Conservation (phyloP, 75 land plant species). For the Cryptomeria japonica region DNA sequence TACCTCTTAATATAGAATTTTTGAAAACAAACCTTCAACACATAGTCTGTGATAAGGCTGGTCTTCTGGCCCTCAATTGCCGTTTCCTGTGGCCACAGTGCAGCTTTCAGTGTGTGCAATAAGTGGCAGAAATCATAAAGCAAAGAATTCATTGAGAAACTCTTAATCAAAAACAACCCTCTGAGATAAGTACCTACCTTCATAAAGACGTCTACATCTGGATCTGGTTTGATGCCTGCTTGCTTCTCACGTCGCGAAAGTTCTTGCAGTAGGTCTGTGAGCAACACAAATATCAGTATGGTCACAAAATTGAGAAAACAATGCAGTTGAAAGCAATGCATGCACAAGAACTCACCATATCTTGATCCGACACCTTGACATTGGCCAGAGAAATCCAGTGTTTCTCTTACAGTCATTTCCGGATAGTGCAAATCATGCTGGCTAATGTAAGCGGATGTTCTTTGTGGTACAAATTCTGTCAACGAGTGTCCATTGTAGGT, state of each 20-base stretch:
- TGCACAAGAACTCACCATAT: conserved; percentile 14
- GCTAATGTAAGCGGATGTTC: conserved; percentile 27
- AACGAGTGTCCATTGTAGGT: conserved; percentile 23
- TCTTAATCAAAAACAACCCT: not conserved
- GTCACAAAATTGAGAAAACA: not conserved
- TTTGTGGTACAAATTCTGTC: conserved; percentile 28
- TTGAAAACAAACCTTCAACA: conserved; percentile 20
- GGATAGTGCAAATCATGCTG: conserved; percentile 24
- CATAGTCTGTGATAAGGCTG: conserved; percentile 34
- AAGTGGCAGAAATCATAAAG: not conserved
- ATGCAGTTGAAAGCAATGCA: not conserved
- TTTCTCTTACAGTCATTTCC: conserved; percentile 27
- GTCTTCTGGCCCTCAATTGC: conserved; percentile 28
- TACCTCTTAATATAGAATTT: not conserved
- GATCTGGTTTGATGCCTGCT: conserved; percentile 32
- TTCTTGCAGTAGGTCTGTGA: conserved; percentile 27
- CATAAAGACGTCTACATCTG: conserved; percentile 32
- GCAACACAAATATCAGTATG: not conserved
- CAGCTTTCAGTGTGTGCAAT: not conserved
- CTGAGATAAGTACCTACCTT: conserved; percentile 13
- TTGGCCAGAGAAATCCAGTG: conserved; percentile 25
- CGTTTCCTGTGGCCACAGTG: conserved; percentile 16
- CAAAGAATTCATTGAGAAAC: not conserved
- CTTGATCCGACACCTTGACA: conserved; percentile 30
- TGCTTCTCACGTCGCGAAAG: conserved; percentile 23